phyloP scores from a whole-genome alignment of 345 rosid genomes.

The Linum usitatissimum region DNA sequence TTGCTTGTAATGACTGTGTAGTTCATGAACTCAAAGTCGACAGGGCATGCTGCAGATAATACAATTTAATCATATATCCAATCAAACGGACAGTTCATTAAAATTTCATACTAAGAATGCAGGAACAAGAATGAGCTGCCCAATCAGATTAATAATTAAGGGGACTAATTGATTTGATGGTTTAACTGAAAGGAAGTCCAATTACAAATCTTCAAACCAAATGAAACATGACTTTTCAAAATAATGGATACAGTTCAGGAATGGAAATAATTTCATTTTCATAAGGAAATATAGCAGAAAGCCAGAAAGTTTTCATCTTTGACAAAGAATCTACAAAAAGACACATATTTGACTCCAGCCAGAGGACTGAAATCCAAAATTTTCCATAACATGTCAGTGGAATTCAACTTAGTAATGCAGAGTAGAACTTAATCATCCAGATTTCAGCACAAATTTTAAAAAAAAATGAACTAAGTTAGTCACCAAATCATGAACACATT shows the following conservation, averaged over 20 bases:
- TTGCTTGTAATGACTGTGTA: background rate
- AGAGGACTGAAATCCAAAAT: too few relatives aligned
- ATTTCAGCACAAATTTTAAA: too few relatives aligned
- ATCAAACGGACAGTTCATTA: background rate
- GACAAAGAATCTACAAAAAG: too few relatives aligned
- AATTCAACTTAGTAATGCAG: too few relatives aligned
- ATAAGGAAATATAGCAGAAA: too few relatives aligned
- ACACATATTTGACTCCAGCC: too few relatives aligned
- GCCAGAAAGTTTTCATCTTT: background rate
- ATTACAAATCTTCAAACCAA: background rate
- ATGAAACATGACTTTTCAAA: background rate
- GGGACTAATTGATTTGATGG: background rate
- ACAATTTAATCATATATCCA: background rate
- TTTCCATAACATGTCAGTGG: too few relatives aligned
- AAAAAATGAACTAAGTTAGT: background rate
- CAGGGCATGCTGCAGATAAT: background rate
- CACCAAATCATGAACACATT: background rate
- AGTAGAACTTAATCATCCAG: too few relatives aligned
- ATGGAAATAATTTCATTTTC: background rate
- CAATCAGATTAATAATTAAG: background rate
- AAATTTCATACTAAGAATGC: background rate
- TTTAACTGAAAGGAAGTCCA: background rate
- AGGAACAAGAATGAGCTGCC: background rate
- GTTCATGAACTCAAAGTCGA: background rate
- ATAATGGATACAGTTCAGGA: background rate